A percentile compares a stretch with the other conserved stretches of the same genome.
Evolutionary conservation across 139 green algal species (phyloP).

Genomic region (Closterium sp.): DNA sequence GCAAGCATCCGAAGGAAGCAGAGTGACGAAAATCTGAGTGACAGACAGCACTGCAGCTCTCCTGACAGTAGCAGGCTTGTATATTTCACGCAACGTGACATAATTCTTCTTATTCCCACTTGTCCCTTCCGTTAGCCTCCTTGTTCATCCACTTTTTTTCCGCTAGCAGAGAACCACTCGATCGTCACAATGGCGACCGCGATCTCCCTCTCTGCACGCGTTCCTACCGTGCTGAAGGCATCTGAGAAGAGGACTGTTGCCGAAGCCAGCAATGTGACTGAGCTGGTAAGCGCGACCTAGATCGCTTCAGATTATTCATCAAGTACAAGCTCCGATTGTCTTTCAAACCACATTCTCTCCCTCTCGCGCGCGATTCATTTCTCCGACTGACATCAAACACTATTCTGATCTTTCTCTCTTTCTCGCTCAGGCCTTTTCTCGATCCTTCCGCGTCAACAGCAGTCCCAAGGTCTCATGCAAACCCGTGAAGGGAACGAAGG

Average conservation of each 20-base stretch:
- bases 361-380: background rate
- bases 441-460: background rate
- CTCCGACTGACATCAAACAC: background rate
- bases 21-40: no score
- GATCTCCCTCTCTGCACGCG: background rate
- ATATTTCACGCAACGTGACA: background rate
- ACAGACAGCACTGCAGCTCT: no score
- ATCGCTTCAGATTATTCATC: background rate
- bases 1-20: background rate
- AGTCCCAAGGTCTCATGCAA: background rate
- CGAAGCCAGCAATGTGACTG: background rate
- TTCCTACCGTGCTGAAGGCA: background rate
- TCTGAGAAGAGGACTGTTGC: background rate
- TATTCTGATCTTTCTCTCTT: background rate
- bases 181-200: background rate
- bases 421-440: background rate
- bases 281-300: background rate
- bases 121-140: background rate
- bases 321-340: background rate
- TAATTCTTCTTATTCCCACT: background rate
- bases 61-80: no score
- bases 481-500: background rate
- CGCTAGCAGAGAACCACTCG: background rate
- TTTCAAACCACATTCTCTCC: background rate
- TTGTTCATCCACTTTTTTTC: background rate